Evolutionary conservation across 352 stramenopile genomes (phyloP), one percentile per base, ranked within the genome.

Genomic region (Phytophthora constricta): DNA sequence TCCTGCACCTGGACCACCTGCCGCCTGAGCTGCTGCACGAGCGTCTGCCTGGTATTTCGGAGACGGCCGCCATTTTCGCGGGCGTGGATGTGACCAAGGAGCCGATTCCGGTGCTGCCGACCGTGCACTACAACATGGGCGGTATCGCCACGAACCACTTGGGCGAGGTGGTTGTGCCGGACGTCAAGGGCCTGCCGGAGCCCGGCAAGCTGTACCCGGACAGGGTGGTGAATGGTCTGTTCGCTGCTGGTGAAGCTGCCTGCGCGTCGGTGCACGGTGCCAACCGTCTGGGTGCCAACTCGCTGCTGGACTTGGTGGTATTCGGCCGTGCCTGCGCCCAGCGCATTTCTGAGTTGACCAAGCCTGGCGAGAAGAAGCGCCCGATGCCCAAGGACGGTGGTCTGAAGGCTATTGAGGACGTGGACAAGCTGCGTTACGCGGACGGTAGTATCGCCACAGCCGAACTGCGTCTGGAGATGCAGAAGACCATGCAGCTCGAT

Each of bases 81-180:
- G 97, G 96, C 48, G 97, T 99, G 19, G 97, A 99, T 74, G 97
- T 99, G 37, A 99, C 94, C 55, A 99, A 99, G 82, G 96, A 99
- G 76, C 97, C 97, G 16, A 98, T 99, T 58, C 97, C 97, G 5
- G 96, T 99, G 23, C 72, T 99, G 26, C 97, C 97, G 19, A 99
- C 96, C 20, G 96, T 99, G 34, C 96, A 99, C 80, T 99, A 99
- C 86, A 99, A 99, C 76, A 99, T 99, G 96, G 97, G 97, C 52
- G 97, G 97, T 59, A 97, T 99, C 49, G 93, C 96, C 25, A 99
- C 97, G 34, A 99, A 99, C 72, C 86, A 99, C 70, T 67, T 92
- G 68, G 97, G 95, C 43, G 93, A 99, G 82, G 96, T 99, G 13
- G 78, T 95, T 5, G 73, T 89, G 47, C 85, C 87, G 7, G 86